Evolutionary conservation across 1,284 basidiomycete species (phyloP).

Genomic region (Kalmanozyma brasiliensis): DNA sequence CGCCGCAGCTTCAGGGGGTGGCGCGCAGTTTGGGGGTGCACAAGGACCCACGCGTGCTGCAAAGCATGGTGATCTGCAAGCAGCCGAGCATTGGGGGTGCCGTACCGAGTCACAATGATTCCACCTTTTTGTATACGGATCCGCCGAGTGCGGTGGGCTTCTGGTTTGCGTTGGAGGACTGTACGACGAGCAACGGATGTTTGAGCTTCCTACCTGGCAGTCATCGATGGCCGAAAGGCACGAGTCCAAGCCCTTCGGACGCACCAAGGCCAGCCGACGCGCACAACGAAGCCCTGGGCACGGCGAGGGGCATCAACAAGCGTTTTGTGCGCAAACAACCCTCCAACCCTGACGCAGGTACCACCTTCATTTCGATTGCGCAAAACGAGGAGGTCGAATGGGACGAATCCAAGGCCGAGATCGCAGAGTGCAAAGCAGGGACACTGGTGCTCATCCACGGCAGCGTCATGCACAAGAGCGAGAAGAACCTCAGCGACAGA

Average conservation of each 20-base stretch:
- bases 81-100: conserved; percentile 64
- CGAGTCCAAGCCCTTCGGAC: background rate
- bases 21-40: conserved; percentile 47
- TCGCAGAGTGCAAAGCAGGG: conserved; percentile 55
- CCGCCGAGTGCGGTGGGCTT: conserved; percentile 91
- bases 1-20: conserved; percentile 34
- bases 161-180: conserved; percentile 90
- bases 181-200: conserved; percentile 55
- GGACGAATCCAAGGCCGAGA: conserved; percentile 23
- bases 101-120: conserved; percentile 71
- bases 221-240: conserved; percentile 33
- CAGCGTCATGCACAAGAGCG: conserved; percentile 57
- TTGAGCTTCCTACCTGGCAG: conserved; percentile 55
- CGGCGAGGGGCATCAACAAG: conserved; percentile 51
- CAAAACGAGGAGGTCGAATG: conserved; percentile 47
- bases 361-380: conserved; percentile 32
- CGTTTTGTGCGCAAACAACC: conserved; percentile 51
- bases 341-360: conserved; percentile 34
- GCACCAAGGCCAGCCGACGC: conserved; percentile 7
- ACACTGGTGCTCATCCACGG: conserved; percentile 61
- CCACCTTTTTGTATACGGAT: conserved; percentile 79
- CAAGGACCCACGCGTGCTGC: conserved; percentile 74
- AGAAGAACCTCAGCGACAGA: conserved; percentile 48
- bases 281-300: conserved; percentile 24
- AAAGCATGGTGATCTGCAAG: conserved; percentile 81